Percentiles rank a stretch among this genome's conserved stretches.
phyloP scores from a whole-genome alignment of 805 yeast species.

The Candida michaelii region DNA sequence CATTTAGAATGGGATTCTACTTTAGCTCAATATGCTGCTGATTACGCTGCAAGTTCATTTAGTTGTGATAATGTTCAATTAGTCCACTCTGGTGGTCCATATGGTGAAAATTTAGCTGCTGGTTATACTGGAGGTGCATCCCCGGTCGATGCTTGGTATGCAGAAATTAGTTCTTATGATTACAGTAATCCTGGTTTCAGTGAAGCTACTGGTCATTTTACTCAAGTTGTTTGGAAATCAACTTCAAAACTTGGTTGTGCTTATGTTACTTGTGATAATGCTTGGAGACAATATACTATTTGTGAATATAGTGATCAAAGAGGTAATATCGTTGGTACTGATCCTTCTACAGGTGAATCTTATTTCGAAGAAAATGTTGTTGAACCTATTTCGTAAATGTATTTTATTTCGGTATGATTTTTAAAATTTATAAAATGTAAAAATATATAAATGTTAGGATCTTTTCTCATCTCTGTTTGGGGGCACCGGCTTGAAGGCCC shows the following conservation, averaged over 20 bases:
- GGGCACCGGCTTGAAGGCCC: no score
- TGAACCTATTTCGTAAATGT: slow-evolving; percentile 23
- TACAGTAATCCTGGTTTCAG: slow-evolving; percentile 52
- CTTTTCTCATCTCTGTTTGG: no score
- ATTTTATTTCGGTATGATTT: slow-evolving; percentile 5
- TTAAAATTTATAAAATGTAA: slow-evolving; percentile 2
- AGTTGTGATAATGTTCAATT: slow-evolving; percentile 60
- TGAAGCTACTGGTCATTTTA: slow-evolving; percentile 70
- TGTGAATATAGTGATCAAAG: slow-evolving; percentile 62
- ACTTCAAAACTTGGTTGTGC: slow-evolving; percentile 70
- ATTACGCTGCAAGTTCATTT: slow-evolving; percentile 51
- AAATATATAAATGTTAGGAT: background rate
- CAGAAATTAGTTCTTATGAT: slow-evolving; percentile 58
- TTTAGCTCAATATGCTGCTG: slow-evolving; percentile 35
- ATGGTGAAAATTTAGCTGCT: slow-evolving; percentile 78
- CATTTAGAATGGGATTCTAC: slow-evolving; percentile 32
- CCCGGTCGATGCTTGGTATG: slow-evolving; percentile 76
- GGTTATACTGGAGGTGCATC: slow-evolving; percentile 55
- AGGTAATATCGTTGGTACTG: slow-evolving; percentile 50
- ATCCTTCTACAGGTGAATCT: slow-evolving; percentile 28
- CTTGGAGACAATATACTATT: slow-evolving; percentile 61
- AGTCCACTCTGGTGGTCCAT: slow-evolving; percentile 62
- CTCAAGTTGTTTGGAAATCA: slow-evolving; percentile 71
- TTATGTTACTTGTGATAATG: slow-evolving; percentile 43
- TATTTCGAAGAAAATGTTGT: slow-evolving; percentile 47